A percentile compares a stretch with the other conserved stretches of the same genome.
These are phyloP conservation scores for Pleurotus cornucopiae DNA, from an alignment of 768 basidiomycete species.

Conservation along the genomic window DNA sequence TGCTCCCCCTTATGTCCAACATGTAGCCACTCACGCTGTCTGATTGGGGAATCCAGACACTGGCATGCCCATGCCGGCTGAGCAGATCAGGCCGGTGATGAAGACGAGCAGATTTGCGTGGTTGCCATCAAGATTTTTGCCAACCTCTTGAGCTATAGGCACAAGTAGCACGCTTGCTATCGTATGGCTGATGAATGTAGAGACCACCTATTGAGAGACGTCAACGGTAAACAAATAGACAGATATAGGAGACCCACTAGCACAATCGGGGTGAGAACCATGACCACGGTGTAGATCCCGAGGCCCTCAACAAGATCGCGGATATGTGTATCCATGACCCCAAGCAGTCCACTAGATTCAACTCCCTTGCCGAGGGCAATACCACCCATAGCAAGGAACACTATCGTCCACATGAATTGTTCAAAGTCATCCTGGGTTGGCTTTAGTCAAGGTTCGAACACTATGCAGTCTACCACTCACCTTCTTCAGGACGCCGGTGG, in stretches of 20 bases:
- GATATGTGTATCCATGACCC: conserved; percentile 67
- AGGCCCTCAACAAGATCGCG: conserved; percentile 56
- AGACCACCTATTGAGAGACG: conserved; percentile 61
- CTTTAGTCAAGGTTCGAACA: neutral
- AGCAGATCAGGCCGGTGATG: conserved; percentile 89
- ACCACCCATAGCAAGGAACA: conserved; percentile 97
- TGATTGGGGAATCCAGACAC: conserved; percentile 99
- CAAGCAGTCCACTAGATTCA: conserved; percentile 80
- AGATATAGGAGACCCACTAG: conserved; percentile 43
- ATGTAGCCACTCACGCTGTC: conserved; percentile 67
- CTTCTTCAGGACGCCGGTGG: conserved; percentile 91
- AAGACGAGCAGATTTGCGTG: conserved; percentile 87
- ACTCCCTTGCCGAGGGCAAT: conserved; percentile 96
- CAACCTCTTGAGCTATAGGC: conserved; percentile 91
- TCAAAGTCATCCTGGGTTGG: conserved; percentile 82
- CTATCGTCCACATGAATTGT: conserved; percentile 90
- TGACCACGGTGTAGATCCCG: conserved; percentile 63
- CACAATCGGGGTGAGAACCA: conserved; percentile 66
- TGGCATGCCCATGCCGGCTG: conserved; percentile 96
- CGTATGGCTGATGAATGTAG: conserved; percentile 97
- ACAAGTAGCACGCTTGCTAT: conserved; percentile 97
- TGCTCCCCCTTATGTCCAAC: neutral
- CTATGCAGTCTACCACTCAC: conserved; percentile 30
- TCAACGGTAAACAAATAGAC: conserved; percentile 6
- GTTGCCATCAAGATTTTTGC: conserved; percentile 63